Base-by-base conservation (phyloP, 2,329 filamentous ascomycete genomes). In the Talaromyces sp. region DNA sequence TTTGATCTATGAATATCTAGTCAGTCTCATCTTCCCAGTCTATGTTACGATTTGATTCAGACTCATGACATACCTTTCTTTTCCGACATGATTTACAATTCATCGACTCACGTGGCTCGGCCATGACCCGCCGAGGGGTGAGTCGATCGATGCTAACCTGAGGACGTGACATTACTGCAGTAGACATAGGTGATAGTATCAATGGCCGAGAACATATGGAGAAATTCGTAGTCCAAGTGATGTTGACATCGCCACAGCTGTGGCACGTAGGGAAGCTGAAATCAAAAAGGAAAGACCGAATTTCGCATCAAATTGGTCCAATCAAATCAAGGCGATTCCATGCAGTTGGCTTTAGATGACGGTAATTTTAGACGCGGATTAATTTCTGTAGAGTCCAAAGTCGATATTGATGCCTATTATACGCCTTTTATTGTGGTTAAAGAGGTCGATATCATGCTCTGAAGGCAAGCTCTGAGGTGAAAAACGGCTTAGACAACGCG, bases 71-170 rank as follows among this genome's bases (percentile, higher is more conserved):
- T 78, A 94, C 92, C 89, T 96, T 96, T 81, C 92, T 86, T 80
- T 96, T 96, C 71, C 92, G 87, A 82, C 92, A 96, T 64, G 91
- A 95, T 79, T 96, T 96, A 87, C 92, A 96, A 78, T 96, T 96
- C 92, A 96, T 96, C 39, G 90, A 91, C 82, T 96, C 92, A 72
- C 90, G 88, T 47, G 90, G 91, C 76, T 95, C 90, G 72, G 87
- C 89, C 77, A 85, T 88, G 78, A 87, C 82, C 49, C 90, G 87
- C 68, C 89, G 87, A 63, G 88, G 84, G 31, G 90, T 89, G 69
- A 94, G 81, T 67, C 91, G 87, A 79, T 93, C 90, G 76, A 94
- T 94, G 75, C 90, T 89, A 73, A 93, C 89, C 81, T 91, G 89
- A 33, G 90, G 89, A 72, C 91, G 86, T 69, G 90, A 87, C 84